Base-by-base conservation (phyloP, 2,329 filamentous ascomycete genomes). In the Cercospora sesami region DNA sequence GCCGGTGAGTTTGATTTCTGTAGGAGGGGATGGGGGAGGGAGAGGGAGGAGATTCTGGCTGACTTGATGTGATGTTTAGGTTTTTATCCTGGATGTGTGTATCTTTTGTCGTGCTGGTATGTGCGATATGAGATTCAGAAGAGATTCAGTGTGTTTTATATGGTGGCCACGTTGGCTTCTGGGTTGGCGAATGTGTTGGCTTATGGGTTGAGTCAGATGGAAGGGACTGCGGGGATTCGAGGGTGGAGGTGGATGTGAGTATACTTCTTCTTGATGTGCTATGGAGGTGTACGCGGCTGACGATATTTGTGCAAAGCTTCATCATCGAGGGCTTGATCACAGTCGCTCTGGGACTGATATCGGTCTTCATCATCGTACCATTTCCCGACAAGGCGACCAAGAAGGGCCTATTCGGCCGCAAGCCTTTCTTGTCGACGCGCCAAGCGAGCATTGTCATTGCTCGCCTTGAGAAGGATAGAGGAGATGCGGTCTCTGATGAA, bases 81-180 rank as follows among this genome's bases (percentile, higher is more conserved):
- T 0, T 42, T 42, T 3, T 42, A 42, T 42, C 36, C 36, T 0
- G 36, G 36, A 0, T 42, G 36, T 9, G 36, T 42, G 1, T 42
- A 42, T 42, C 36, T 58, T 53, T 1, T 71, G 18, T 59, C 67
- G 12, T 65, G 60, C 59, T 69, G 68, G 69, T 71, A 69, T 30
- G 62, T 60, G 51, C 67, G 69, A 31, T 69, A 64, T 30, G 69
- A 71, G 26, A 33, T 69, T 3, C 69, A 71, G 57, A 69, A 69
- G 33, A 62, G 68, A 2, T 59, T 71, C 10, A 63, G 60, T 2
- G 31, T 68, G 45, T 71, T 71, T 42, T 71, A 65, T 62, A 57
- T 67, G 4, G n/a, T 36, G 2, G 64, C 67, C 4, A 67, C 63
- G 1, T 39, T 36, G 14, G 58, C 67, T 7, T 69, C 68, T 5